phyloP scores from a whole-genome alignment of 371 early-diverging fungal genomes.

The Conidiobolus incongruus region DNA sequence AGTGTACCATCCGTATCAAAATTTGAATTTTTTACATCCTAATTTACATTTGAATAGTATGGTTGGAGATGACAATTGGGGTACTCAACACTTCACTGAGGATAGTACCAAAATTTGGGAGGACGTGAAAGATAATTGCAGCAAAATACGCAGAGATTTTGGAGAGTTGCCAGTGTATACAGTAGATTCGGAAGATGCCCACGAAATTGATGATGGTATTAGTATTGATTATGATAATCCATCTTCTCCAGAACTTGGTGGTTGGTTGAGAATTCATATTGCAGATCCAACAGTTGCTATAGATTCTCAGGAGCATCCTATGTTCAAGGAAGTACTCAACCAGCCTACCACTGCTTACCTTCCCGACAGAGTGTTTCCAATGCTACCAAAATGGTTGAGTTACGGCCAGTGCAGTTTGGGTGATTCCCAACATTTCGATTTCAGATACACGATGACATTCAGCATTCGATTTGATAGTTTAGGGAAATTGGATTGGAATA shows the following conservation, averaged over 20 bases:
- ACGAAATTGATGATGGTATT: constrained; percentile 87
- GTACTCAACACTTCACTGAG: background rate
- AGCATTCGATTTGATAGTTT: constrained; percentile 33
- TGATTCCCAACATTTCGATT: background rate
- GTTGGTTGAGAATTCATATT: constrained; percentile 85
- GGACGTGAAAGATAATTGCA: constrained; percentile 31
- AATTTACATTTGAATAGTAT: background rate
- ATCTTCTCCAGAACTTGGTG: constrained; percentile 26
- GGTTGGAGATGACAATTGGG: background rate
- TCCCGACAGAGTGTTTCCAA: constrained; percentile 54
- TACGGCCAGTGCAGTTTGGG: constrained; percentile 42
- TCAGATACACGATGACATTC: constrained; percentile 48
- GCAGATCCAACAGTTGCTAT: constrained; percentile 82
- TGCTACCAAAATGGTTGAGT: constrained; percentile 51
- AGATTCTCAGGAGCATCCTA: constrained; percentile 27
- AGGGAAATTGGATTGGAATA: too few species aligned
- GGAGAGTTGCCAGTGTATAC: constrained; percentile 63
- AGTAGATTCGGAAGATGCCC: constrained; percentile 69
- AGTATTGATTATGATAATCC: constrained; percentile 37
- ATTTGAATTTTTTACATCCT: background rate
- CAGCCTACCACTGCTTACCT: constrained; percentile 51
- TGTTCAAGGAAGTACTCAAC: constrained; percentile 27
- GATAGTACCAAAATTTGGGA: background rate
- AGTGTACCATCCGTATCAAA: background rate
- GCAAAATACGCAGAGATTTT: constrained; percentile 56